Base-by-base conservation (phyloP, 2,329 filamentous ascomycete genomes). In the Xylaria sp. region DNA sequence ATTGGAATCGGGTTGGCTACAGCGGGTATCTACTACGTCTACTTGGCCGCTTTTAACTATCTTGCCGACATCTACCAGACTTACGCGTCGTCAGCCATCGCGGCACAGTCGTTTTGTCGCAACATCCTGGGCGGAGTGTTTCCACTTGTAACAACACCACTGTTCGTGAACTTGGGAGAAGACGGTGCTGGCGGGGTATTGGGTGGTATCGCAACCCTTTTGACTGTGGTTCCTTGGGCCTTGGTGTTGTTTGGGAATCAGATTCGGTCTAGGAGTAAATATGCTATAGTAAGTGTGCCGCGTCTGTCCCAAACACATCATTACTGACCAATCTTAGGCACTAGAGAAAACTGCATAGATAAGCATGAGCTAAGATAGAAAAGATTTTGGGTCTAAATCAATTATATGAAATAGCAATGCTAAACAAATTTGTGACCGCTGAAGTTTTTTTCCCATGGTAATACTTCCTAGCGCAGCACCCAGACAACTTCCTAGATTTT, bases 31-130 rank as follows among this genome's bases (percentile, higher is more conserved):
- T 95, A 93, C 79, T 91, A 89, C 49, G 89, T 98, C 43, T 97
- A 97, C 77, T 86, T 98, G 0, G 91, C 94, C 2, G 92, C 94
- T 0, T 97, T 98, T 83, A 98, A 98, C 78, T 98, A 97, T 75
- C 86, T 98, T 1, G 94, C 94, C 23, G 94, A 98, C 77, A 91
- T 91, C 1, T 98, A 97, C 79, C 91, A 94, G 77, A 85, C 88
- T 2, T 97, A 95, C 75, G 93, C 94, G 0, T 94, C 91, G 48
- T 96, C 92, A 0, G 94, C 94, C 0, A 83, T 97, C 6, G 94
- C 94, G 0, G 93, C 94, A 0, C 94, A 97, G 82, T 92, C 89
- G 18, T 97, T 93, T 78, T 95, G 93, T 75, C 88, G 94, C 12
- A 98, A 97, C 78, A 83, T 97, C 1, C 82, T 97, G 0, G 94